phyloP scores from a whole-genome alignment of 202 grass and related monocot species.

The Zizania palustris region DNA sequence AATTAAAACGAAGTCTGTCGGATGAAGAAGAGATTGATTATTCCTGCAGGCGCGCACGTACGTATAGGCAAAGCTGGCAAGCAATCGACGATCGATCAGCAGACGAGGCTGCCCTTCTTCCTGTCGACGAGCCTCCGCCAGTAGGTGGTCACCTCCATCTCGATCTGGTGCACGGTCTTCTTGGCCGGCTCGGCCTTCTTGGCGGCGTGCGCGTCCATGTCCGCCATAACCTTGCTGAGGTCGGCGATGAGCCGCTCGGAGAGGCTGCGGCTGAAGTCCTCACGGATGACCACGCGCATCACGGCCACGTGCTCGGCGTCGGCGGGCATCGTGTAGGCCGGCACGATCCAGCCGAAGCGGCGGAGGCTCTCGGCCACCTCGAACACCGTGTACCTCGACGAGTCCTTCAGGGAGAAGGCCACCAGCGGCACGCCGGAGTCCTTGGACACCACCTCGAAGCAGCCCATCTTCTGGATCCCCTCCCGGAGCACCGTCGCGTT shows the following conservation, averaged over 20 bases:
- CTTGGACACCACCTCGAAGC: conserved; percentile 69
- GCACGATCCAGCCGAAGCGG: conserved; percentile 80
- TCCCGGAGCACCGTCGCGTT: conserved; percentile 61
- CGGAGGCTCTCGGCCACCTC: conserved; percentile 71
- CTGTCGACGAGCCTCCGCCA: conserved; percentile 64
- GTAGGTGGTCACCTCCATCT: conserved; percentile 53
- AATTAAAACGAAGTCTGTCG: background rate
- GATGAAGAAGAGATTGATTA: background rate
- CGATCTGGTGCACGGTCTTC: conserved; percentile 57
- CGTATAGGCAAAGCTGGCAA: too few species aligned
- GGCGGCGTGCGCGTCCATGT: conserved; percentile 57
- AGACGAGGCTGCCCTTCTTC: conserved; percentile 67
- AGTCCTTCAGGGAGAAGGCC: conserved; percentile 66
- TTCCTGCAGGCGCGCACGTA: background rate
- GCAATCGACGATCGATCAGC: conserved; percentile 21
- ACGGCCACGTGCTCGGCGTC: conserved; percentile 65
- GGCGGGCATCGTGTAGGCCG: conserved; percentile 76
- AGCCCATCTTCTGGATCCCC: conserved; percentile 59
- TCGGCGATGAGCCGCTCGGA: conserved; percentile 65
- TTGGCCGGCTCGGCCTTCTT: conserved; percentile 33
- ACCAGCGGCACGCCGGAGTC: conserved; percentile 71
- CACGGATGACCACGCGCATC: conserved; percentile 68
- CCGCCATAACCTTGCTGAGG: conserved; percentile 56
- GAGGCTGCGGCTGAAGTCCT: conserved; percentile 74
- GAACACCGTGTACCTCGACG: conserved; percentile 60